Percentiles rank a stretch among this genome's conserved stretches.
Conservation (phyloP, 2,329 filamentous ascomycete species). For the Niveomyces coronatus region DNA sequence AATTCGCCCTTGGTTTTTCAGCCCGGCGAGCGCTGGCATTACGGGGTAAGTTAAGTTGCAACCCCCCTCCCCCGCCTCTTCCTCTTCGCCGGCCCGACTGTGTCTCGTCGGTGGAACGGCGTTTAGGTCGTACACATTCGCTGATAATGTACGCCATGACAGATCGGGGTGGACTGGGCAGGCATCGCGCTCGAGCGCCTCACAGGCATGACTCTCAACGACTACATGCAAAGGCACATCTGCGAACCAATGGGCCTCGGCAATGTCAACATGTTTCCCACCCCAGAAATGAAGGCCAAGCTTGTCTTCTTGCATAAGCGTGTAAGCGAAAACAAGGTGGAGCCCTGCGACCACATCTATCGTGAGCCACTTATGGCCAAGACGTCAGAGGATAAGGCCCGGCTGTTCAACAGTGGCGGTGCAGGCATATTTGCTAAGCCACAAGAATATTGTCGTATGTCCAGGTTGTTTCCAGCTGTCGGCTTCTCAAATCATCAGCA, state of each 20-base stretch:
- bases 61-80: no score
- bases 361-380: conserved; percentile 33
- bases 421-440: conserved; percentile 51
- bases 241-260: conserved; percentile 36
- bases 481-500: no score
- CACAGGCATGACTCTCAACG: conserved; percentile 32
- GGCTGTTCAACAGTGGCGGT: conserved; percentile 48
- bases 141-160: no score
- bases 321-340: conserved; percentile 31
- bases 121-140: no score
- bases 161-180: conserved; percentile 45
- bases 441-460: conserved; percentile 47
- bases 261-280: conserved; percentile 48
- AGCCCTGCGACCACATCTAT: conserved; percentile 38
- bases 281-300: conserved; percentile 38
- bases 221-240: conserved; percentile 38
- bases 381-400: conserved; percentile 28
- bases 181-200: conserved; percentile 37
- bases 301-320: conserved; percentile 48
- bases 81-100: no score
- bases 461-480: no score
- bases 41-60: conserved; percentile 34
- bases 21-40: conserved; percentile 52
- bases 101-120: no score
- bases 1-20: conserved; percentile 48